These are phyloP conservation scores for Penicillium paxilli DNA, from an alignment of 495 filamentous ascomycete species.

Conservation along the genomic window DNA sequence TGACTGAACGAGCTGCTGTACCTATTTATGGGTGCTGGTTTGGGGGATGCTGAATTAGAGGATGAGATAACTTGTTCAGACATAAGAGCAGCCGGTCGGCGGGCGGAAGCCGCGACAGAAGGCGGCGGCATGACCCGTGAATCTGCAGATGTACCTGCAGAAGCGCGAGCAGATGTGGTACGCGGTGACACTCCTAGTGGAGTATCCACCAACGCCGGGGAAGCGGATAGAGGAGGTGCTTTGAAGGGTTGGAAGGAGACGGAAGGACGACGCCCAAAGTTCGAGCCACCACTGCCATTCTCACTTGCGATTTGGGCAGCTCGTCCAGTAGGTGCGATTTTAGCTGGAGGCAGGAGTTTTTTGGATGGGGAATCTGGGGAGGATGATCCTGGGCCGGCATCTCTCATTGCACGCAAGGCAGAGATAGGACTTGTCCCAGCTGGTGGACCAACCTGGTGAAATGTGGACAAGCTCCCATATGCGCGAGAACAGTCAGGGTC, in stretches of 20 bases:
- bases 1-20: conserved; percentile 89
- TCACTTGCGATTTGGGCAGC: conserved; percentile 59
- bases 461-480: conserved; percentile 91
- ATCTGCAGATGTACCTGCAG: conserved; percentile 58
- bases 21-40: conserved; percentile 65
- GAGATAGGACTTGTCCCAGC: conserved; percentile 83
- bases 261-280: conserved; percentile 69
- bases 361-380: conserved; percentile 60
- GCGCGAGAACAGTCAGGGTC: conserved; percentile 72
- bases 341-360: conserved; percentile 58
- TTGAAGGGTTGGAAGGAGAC: conserved; percentile 96
- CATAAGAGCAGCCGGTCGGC: conserved; percentile 42
- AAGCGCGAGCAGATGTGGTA: conserved; percentile 54
- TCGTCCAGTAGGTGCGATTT: conserved; percentile 58
- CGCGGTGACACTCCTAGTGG: conserved; percentile 61
- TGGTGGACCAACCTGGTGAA: conserved; percentile 76
- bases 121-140: conserved; percentile 62
- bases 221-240: conserved; percentile 89
- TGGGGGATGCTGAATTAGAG: conserved; percentile 69
- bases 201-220: conserved; percentile 63
- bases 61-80: conserved; percentile 60
- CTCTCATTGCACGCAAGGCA: conserved; percentile 69
- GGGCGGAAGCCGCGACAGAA: conserved; percentile 42
- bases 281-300: conserved; percentile 48
- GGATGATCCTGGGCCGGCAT: conserved; percentile 46